These are phyloP conservation scores for Phenoliferia sp. DNA, from an alignment of 1,284 basidiomycete genomes.

Conservation along the genomic window DNA sequence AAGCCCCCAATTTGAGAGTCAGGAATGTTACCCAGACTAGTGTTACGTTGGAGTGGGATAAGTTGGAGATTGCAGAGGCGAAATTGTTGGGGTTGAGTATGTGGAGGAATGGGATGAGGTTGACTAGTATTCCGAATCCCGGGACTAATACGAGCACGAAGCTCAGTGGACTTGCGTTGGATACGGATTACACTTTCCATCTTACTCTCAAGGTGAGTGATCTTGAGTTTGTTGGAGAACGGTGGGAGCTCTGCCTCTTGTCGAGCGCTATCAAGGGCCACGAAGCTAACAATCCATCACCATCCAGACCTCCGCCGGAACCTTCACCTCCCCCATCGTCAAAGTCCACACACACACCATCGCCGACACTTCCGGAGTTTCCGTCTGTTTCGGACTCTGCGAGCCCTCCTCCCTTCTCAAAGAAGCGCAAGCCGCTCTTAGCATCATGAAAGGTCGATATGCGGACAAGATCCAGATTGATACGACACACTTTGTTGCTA, in stretches of 20 bases:
- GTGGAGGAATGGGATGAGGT: conserved; percentile 79
- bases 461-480: conserved; percentile 91
- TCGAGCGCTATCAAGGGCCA: neutral
- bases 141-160: conserved; percentile 79
- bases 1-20: conserved; percentile 64
- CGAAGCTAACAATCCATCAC: neutral
- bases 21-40: conserved; percentile 91
- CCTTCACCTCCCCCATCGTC: conserved; percentile 74
- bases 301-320: conserved; percentile 69
- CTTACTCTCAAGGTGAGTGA: conserved; percentile 57
- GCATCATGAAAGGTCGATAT: conserved; percentile 79
- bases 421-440: conserved; percentile 68
- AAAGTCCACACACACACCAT: conserved; percentile 84
- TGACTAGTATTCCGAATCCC: conserved; percentile 77
- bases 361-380: conserved; percentile 85
- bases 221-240: neutral
- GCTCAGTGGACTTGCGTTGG: conserved; percentile 71
- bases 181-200: conserved; percentile 87
- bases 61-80: conserved; percentile 74
- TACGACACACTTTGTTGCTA: conserved; percentile 93
- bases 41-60: conserved; percentile 41
- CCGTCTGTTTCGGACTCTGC: conserved; percentile 84
- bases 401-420: conserved; percentile 68
- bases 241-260: neutral
- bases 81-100: conserved; percentile 82